Evolutionary conservation across 73 alveolate genomes (phyloP), one percentile per base, ranked within the genome.

Genomic region (Paramecium caudatum): DNA sequence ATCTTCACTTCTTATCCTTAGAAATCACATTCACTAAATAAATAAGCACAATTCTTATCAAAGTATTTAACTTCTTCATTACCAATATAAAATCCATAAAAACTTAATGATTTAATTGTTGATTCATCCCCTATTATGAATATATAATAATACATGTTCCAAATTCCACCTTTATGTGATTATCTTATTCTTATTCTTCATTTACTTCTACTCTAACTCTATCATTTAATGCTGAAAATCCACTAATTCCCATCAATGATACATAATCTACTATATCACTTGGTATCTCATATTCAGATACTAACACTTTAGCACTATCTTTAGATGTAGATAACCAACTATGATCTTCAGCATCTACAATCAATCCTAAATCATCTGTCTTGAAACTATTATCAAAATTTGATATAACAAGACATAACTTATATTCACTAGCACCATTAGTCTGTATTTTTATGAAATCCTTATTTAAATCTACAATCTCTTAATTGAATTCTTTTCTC

Each of bases 41-140:
- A 45, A 23, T 74, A 74, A 74, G 88, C 88, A 41, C 88, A 74
- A 23, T 45, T 45, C 43, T 74, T 21, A 41, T 74, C 88, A 17
- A 36, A 74, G 21, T 37, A 37, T 74, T 74, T 41, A 12, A 74
- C 88, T 21, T 74, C 68, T 16, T 74, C 17, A 21, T 74, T 74
- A 0, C 88, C 88, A 5, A 74, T 21, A 37, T 41, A 74, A 23
- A 74, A 37, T 1, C 62, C 68, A 12, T 37, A 30, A 74, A 74
- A 74, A 13, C 68, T 74, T 8, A 74, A 30, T 41, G 43, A 37
- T 74, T 74, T 19, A 3, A 74, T 27, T 74, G 39, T 41, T 27
- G 69, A 37, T 19, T 74, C 88, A 74, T 45, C 68, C 88, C 88
- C 88, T 74, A 69, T 65, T 65, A 74, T 3, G 16, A 7, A 74